Evolutionary conservation across 2,329 filamentous ascomycete genomes (phyloP), one percentile per base, ranked within the genome.

Genomic region (Lachnellula cervina): DNA sequence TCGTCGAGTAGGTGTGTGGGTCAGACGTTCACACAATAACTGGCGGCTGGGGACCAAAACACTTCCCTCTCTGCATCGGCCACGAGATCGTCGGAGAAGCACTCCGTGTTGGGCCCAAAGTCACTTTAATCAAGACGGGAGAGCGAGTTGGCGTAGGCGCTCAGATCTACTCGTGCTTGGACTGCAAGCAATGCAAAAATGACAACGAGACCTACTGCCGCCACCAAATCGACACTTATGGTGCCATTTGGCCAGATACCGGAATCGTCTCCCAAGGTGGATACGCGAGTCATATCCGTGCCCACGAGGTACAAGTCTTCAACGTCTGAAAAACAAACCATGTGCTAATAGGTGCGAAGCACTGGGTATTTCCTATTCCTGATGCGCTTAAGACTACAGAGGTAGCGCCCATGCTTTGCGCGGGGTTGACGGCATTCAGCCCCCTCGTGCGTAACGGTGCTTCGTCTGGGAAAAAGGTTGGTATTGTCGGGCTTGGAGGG

Each of bases 401-500:
- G 46, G 88, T 86, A 0, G 89, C 88, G 1, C 88, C 87, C 11
- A 89, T 91, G 86, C 79, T 93, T 61, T 94, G 90, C 72, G 90
- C 88, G 38, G 89, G 90, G 60, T 77, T 94, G 63, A 93, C 89
- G 2, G 83, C 83, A 55, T 94, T 84, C 75, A 87, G 82, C 59
- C 89, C 89, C 2, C 77, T 94, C 13, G 84, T 88, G 63, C 81
- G 89, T 51, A 84, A 90, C 67, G 87, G 87, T 23, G 80, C 81
- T 57, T 86, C 87, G 0, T 86, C 87, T 1, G 89, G 89, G 60
- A 89, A 88, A 77, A 89, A 88, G 74, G 82, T 90, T 21, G 88
- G 80, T 43, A 81, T 90, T 58, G 81, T 90, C 13, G 88, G 88
- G 61, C 75, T 89, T 60, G 85, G 86, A 28, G 85, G 85, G 11